Percentiles rank a stretch among this genome's conserved stretches.
phyloP scores from a whole-genome alignment of 2,329 filamentous ascomycete species.

The Colletotrichum euphorbiae region DNA sequence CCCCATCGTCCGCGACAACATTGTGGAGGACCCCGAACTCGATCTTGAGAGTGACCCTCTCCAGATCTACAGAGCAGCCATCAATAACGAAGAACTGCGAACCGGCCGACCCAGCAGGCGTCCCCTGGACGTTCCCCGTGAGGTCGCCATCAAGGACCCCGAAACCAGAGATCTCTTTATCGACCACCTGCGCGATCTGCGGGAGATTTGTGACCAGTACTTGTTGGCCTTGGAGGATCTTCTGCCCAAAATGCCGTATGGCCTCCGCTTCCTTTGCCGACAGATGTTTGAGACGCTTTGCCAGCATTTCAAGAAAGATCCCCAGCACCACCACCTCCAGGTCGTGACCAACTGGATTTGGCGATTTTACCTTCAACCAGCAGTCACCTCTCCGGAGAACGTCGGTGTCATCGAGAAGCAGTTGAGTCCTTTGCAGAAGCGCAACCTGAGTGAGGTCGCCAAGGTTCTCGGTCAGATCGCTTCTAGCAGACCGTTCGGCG shows the following conservation, averaged over 20 bases:
- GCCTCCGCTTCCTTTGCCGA: conserved; percentile 86
- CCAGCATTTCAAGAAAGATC: conserved; percentile 82
- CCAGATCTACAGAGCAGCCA: conserved; percentile 94
- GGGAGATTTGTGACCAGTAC: conserved; percentile 94
- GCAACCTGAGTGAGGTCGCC: conserved; percentile 88
- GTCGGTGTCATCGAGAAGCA: conserved; percentile 92
- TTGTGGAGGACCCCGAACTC: conserved; percentile 89
- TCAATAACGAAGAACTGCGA: conserved; percentile 96
- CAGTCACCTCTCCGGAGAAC: conserved; percentile 88
- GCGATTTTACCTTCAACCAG: conserved; percentile 93
- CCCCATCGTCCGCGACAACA: conserved; percentile 87
- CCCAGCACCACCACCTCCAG: conserved; percentile 81
- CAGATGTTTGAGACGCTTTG: conserved; percentile 86
- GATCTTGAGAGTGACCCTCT: conserved; percentile 97
- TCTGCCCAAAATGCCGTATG: conserved; percentile 90
- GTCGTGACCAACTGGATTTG: conserved; percentile 92
- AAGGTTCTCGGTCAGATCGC: conserved; percentile 93
- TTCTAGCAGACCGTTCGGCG: conserved; percentile 89
- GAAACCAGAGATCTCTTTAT: conserved; percentile 95
- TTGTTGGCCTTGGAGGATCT: conserved; percentile 84
- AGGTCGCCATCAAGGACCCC: conserved; percentile 94
- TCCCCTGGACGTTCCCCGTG: conserved; percentile 85
- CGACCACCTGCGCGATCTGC: conserved; percentile 90
- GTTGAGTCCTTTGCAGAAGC: conserved; percentile 90
- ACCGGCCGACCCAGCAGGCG: conserved; percentile 87